Conservation (phyloP, 2,329 filamentous ascomycete genomes). For the Fusarium siculi region DNA sequence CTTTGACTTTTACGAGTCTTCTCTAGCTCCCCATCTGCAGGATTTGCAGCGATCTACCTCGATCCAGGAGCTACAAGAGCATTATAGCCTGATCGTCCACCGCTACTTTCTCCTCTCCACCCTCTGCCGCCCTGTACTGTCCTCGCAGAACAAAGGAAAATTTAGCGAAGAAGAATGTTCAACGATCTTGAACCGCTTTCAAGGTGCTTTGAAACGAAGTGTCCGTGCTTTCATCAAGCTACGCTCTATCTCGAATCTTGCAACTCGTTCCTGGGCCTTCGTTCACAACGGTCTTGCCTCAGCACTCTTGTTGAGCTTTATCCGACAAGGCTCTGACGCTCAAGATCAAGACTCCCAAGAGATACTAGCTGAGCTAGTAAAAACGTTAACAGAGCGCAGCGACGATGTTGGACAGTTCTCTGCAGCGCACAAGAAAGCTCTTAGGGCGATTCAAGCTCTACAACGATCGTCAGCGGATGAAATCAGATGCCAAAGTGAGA, state of each 20-base stretch:
- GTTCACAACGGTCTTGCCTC: constrained; percentile 36
- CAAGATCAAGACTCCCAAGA: constrained; percentile 4
- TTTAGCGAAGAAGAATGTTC: background rate
- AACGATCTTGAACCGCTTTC: background rate
- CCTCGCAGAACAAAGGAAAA: background rate
- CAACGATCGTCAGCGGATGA: constrained; percentile 7
- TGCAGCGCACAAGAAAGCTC: constrained; percentile 19
- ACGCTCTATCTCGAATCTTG: constrained; percentile 15
- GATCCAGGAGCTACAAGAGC: constrained; percentile 27
- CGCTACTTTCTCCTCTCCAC: constrained; percentile 23
- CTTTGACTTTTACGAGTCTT: constrained; percentile 3
- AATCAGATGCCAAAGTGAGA: background rate
- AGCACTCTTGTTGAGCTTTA: constrained; percentile 29
- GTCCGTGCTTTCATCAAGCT: constrained; percentile 25
- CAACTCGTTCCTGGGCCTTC: constrained; percentile 36
- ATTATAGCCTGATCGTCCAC: constrained; percentile 21
- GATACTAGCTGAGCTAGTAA: constrained; percentile 29
- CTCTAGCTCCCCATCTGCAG: background rate
- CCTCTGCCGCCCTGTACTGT: constrained; percentile 24
- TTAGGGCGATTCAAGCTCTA: constrained; percentile 25
- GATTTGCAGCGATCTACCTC: constrained; percentile 4
- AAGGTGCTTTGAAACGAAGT: constrained; percentile 5
- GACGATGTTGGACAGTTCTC: constrained; percentile 21
- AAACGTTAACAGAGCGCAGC: constrained; percentile 8
- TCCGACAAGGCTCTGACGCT: background rate